Base-by-base conservation (phyloP, 1,139 yeast genomes). In the Candida neerlandica region DNA sequence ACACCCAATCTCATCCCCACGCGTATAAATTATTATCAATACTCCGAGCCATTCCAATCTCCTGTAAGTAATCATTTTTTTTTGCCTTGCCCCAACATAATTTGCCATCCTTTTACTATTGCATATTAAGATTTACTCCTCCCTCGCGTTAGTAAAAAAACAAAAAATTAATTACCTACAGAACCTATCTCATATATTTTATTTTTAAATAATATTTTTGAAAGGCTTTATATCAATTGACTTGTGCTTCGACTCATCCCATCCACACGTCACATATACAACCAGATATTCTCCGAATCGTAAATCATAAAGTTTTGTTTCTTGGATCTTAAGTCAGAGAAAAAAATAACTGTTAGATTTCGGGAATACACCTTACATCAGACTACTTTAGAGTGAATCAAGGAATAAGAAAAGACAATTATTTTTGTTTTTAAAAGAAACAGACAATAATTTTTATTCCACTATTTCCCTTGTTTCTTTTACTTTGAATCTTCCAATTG, bases 351-450 rank as follows among this genome's bases (percentile, higher is more conserved):
- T 2, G 16, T 37, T 21, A 37, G 16, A 37, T 19, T 19, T 21
- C 41, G 16, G 27, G 27, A 37, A 21, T 21, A 37, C 15, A 37
- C 41, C 41, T 7, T 21, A 37, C 41, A 37, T 37, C 15, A 37
- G 29, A 12, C 10, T 21, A 14, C 41, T 21, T 37, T 12, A 37
- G 16, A n/a, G 14, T 37, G 41, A 37, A 37, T 37, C 18, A n/a
- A 3, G 18, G 16, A 37, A 37, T n/a, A 37, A 37, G 29, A 37
- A 21, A 37, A 21, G 40, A 12, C 9, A 18, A 18, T 35, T 19
- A 11, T 12, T 18, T 18, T 4, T 19, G 19, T 35, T 18, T 9
- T n/a, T 21, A 11, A 19, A 35, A 35, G 11, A 2, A 37, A 37
- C 27, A 19, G 21, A 11, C 29, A n/a, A n/a, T 37, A n/a, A 19